phyloP scores from a whole-genome alignment of 352 stramenopile species.

The Pythium volutum region DNA sequence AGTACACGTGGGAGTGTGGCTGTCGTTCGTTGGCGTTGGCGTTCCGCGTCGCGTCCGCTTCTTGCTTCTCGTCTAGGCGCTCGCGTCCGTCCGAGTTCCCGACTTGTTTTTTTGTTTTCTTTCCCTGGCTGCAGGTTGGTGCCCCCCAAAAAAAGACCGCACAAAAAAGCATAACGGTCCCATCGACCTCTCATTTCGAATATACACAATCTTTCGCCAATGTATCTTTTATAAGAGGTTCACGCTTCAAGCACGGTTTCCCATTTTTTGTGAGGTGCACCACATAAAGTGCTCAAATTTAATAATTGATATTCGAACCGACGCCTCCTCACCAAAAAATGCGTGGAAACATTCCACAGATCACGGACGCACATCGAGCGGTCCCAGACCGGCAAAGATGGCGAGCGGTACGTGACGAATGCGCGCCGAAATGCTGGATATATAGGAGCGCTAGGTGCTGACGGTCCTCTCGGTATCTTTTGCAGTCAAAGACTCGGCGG shows the following conservation, averaged over 20 bases:
- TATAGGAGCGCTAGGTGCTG: background rate
- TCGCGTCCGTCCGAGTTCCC: slow-evolving; percentile 8
- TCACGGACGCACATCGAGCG: background rate
- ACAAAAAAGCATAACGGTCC: slow-evolving; percentile 32
- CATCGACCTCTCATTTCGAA: slow-evolving; percentile 7
- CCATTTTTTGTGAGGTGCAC: slow-evolving; percentile 3
- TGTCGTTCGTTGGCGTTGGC: background rate
- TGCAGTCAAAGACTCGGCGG: slow-evolving; percentile 64
- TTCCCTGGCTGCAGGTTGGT: background rate
- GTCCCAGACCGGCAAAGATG: slow-evolving; percentile 1
- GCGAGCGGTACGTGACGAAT: slow-evolving; percentile 16
- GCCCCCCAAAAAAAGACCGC: slow-evolving; percentile 27
- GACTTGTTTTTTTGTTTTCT: slow-evolving; percentile 11
- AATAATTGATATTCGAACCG: slow-evolving; percentile 23
- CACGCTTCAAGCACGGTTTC: slow-evolving; percentile 13
- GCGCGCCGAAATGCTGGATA: background rate
- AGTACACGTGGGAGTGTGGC: background rate
- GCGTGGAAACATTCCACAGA: slow-evolving; percentile 16
- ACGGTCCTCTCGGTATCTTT: slow-evolving; percentile 1
- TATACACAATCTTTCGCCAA: slow-evolving; percentile 19
- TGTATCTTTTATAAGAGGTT: slow-evolving; percentile 13
- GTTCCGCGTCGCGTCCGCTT: background rate
- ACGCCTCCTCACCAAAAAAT: background rate
- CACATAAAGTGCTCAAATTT: slow-evolving; percentile 15
- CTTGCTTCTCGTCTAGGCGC: background rate